Base-by-base conservation (phyloP, 345 rosid species). In the Arabidopsis arenosa region DNA sequence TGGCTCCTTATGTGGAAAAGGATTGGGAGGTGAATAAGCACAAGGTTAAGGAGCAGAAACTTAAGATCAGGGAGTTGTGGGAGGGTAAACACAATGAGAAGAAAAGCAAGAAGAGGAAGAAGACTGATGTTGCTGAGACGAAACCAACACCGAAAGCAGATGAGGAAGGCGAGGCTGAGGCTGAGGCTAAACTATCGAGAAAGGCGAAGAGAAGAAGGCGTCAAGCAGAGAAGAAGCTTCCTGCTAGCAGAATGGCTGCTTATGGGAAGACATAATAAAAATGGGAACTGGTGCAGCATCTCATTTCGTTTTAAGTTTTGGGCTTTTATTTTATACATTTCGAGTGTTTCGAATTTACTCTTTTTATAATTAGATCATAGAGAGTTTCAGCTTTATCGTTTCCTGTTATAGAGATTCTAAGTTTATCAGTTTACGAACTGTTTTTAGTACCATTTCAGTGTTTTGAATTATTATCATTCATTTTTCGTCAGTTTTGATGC, bases 1-100 rank as follows among this genome's bases (percentile, higher is more conserved):
- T 94, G 74, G 95, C 93, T 51, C 90, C 97, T 45, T 94, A 85
- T 76, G 65, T 67, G 39, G 96, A 92, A 52, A 80, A 80, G 52
- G 97, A 92, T 70, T 94, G 95, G 95, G 91, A 90, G 80, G 90
- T 92, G 40, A 89, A 83, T 4, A 55, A 65, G 21, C 70, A 61
- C 33, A 81, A 81, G 87, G 80, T 86, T n/a, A 48, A 74, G 66
- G 86, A 86, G 79, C 76, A 79, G 48, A 91, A 89, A 78, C 63
- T 66, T 76, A 86, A 67, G 86, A 75, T 15, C 36, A 84, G 48
- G 78, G 92, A 90, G 77, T 75, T 80, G 72, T 75, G 68, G 51
- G n/a, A 47, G 73, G 81, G 70, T 35, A 81, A 78, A 36, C 37
- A 13, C 13, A 72, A 76, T 28, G 79, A 70, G 65, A 88, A 72